A percentile compares a stretch with the other conserved stretches of the same genome.
Evolutionary conservation across 345 rosid species (phyloP).

Genomic region (Rhodomyrtus tomentosa): DNA sequence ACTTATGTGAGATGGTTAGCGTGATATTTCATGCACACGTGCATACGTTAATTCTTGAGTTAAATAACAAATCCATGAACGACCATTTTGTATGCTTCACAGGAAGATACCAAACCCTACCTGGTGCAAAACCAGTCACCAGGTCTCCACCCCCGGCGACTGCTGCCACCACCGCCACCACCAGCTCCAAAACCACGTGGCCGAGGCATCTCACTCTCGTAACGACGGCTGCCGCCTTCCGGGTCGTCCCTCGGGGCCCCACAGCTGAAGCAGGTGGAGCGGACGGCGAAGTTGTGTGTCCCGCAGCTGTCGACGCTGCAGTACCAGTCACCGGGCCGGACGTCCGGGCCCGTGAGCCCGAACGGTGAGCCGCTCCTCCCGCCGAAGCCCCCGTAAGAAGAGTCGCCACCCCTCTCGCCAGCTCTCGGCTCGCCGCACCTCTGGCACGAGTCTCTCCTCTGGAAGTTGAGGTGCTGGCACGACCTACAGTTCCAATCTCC

Average conservation of each 20-base stretch:
- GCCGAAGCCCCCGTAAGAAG: conserved; percentile 22
- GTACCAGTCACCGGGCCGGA: conserved; percentile 95
- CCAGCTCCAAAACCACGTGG: conserved; percentile 31
- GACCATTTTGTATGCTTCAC: neutral
- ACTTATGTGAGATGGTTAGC: neutral
- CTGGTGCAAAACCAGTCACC: conserved; percentile 92
- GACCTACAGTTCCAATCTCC: conserved; percentile 90
- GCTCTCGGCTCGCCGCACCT: conserved; percentile 34
- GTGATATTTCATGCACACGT: neutral
- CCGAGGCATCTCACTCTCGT: conserved; percentile 7
- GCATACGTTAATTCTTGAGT: neutral
- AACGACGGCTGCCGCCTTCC: conserved; percentile 10
- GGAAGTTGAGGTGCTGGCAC: conserved; percentile 79
- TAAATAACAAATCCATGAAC: neutral
- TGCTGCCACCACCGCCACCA: conserved; percentile 13
- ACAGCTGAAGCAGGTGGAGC: conserved; percentile 86
- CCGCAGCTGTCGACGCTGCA: conserved; percentile 73
- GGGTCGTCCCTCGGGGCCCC: conserved; percentile 64
- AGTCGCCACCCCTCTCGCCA: conserved; percentile 4
- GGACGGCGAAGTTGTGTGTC: conserved; percentile 84
- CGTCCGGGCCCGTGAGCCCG: conserved; percentile 80
- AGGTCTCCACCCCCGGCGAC: conserved; percentile 67
- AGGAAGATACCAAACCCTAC: conserved; percentile 9
- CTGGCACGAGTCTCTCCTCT: conserved; percentile 75
- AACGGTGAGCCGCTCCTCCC: conserved; percentile 50